These are phyloP conservation scores for Mediolabrus comicus DNA, from an alignment of 108 stramenopile species.

Conservation along the genomic window DNA sequence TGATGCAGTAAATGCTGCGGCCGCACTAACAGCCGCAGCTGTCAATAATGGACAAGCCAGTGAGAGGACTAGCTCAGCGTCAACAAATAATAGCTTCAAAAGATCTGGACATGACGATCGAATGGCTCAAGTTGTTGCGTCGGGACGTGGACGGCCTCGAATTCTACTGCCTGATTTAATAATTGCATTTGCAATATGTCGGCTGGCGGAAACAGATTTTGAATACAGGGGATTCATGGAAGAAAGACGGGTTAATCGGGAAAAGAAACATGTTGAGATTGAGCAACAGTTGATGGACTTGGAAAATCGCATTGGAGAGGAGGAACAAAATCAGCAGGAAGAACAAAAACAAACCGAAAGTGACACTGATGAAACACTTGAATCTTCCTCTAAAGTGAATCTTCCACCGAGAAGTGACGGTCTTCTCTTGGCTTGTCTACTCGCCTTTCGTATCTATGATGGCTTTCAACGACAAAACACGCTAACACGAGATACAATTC, in stretches of 20 bases:
- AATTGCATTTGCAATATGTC: conserved; percentile 75
- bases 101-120: conserved; percentile 22
- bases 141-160: conserved; percentile 28
- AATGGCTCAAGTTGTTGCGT: conserved; percentile 20
- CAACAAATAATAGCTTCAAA: conserved; percentile 5
- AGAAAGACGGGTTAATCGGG: conserved; percentile 19
- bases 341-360: not conserved
- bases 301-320: conserved; percentile 14
- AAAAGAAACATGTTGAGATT: conserved; percentile 10
- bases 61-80: conserved; percentile 5
- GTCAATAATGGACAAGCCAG: not conserved
- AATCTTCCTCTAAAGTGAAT: conserved; percentile 9
- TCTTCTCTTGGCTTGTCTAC: conserved; percentile 22
- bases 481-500: conserved; percentile 73
- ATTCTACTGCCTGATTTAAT: conserved; percentile 70
- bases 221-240: conserved; percentile 36
- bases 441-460: conserved; percentile 79
- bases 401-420: conserved; percentile 31
- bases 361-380: conserved; percentile 8
- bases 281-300: conserved; percentile 32
- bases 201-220: conserved; percentile 45
- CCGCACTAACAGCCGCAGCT: conserved; percentile 27
- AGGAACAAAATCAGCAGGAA: conserved; percentile 7
- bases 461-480: conserved; percentile 73
- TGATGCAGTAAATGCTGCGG: conserved; percentile 10